A percentile compares a stretch with the other conserved stretches of the same genome.
Conservation (phyloP, 345 rosid genomes). For the Lepidium didymum region DNA sequence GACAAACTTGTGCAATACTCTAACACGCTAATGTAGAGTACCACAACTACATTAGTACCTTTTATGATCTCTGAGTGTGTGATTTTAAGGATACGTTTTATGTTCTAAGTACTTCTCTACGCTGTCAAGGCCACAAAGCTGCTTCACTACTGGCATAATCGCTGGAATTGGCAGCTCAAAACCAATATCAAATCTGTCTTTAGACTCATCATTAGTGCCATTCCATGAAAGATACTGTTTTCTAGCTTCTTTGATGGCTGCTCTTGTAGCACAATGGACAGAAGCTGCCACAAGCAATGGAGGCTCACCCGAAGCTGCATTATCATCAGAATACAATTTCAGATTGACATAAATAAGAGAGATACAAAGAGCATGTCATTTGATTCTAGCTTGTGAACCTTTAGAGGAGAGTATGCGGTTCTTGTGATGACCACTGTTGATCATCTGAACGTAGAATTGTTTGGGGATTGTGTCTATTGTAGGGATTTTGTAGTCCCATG, state of each 20-base stretch:
- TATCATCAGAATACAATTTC: background rate
- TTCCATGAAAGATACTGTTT: slow-evolving; percentile 58
- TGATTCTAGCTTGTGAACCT: slow-evolving; percentile 35
- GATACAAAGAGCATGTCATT: background rate
- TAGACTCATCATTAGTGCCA: background rate
- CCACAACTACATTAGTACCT: too few species aligned
- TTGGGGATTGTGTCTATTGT: slow-evolving; percentile 76
- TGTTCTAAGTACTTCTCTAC: slow-evolving; percentile 57
- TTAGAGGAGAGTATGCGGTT: slow-evolving; percentile 79
- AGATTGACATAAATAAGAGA: background rate
- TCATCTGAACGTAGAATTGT: slow-evolving; percentile 68
- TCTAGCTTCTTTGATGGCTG: slow-evolving; percentile 67
- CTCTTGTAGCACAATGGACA: slow-evolving; percentile 76
- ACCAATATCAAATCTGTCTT: slow-evolving; percentile 4
- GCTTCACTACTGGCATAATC: slow-evolving; percentile 73
- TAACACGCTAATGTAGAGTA: too few species aligned
- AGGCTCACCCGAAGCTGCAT: slow-evolving; percentile 96
- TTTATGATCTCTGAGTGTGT: background rate
- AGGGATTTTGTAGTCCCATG: slow-evolving; percentile 89
- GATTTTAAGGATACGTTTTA: slow-evolving; percentile 17
- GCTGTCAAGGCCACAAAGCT: slow-evolving; percentile 57
- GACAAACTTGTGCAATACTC: too few species aligned
- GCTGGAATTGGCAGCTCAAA: slow-evolving; percentile 73
- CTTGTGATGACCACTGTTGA: slow-evolving; percentile 70
- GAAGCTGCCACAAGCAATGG: slow-evolving; percentile 74